Evolutionary conservation across 2,329 filamentous ascomycete genomes (phyloP), one percentile per base, ranked within the genome.

Genomic region (Xylariaceae sp.): DNA sequence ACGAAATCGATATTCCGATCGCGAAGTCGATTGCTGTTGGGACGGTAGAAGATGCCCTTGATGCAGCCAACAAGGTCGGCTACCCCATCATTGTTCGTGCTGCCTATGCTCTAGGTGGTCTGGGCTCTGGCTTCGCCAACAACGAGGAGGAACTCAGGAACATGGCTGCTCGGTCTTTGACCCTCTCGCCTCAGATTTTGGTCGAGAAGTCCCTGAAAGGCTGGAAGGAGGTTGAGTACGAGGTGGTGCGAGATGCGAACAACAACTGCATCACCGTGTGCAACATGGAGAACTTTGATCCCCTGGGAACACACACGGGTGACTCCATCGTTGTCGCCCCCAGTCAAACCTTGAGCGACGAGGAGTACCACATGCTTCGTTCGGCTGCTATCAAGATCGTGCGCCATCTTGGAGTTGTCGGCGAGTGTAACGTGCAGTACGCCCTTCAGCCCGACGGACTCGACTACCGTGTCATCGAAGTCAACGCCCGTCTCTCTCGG

Each of bases 201-300:
- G 89, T 98, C 43, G 92, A 98, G 73, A 97, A 97, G 70, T 95
- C 88, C 36, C 80, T 98, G 54, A 97, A 96, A 74, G 92, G 92
- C 64, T 98, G 92, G 92, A 98, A 98, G 69, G 92, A 98, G 67
- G 84, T 96, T 35, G 92, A 98, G 66, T 98, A 97, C 60, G 92
- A 97, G 67, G 92, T 97, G 41, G 92, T 97, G 47, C 86, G 92
- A 55, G 92, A 98, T 65, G 90, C 88, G 38, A 83, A 86, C 64
- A 94, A 97, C 76, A 98, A 98, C 77, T 97, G 92, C 64, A 97
- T 97, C 59, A 97, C 90, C 3, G 90, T 97, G 54, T 97, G 90
- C 75, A 97, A 94, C 71, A 94, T 94, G 87, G 88, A 94, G 67
- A 97, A 97, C 75, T 97, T 97, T 57, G 92, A 97, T 60, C 92